Conservation (phyloP, 768 basidiomycete species). For the Kockovaella imperatae region DNA sequence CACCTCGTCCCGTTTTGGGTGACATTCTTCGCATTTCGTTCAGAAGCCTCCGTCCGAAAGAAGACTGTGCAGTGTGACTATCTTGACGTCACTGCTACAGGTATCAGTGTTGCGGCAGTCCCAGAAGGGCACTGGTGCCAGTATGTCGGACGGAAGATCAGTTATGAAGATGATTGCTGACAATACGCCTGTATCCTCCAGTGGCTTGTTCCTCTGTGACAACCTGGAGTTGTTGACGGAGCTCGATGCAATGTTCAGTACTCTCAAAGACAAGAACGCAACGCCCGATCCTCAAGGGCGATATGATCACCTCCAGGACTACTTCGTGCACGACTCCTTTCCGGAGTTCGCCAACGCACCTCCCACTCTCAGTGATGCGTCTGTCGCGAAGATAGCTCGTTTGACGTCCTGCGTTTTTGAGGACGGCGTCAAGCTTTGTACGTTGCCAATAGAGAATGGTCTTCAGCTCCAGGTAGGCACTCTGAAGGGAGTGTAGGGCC, state of each 20-base stretch:
- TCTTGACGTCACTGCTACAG: not conserved
- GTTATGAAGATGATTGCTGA: not conserved
- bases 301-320: not conserved
- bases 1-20: conserved; percentile 1
- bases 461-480: too few species aligned
- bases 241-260: too few species aligned
- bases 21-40: not conserved
- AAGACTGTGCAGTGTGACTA: not conserved
- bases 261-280: too few species aligned
- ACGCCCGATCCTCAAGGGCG: too few species aligned
- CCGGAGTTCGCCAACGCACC: not conserved
- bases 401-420: too few species aligned
- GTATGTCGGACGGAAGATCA: not conserved
- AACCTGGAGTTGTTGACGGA: not conserved
- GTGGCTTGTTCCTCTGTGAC: not conserved
- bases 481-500: too few species aligned
- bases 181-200: not conserved
- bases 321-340: not conserved
- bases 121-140: not conserved
- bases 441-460: too few species aligned
- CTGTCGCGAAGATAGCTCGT: not conserved
- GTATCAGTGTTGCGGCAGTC: not conserved
- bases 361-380: not conserved
- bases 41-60: not conserved
- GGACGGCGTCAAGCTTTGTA: too few species aligned